Percentiles rank a stretch among this genome's conserved stretches.
phyloP scores from a whole-genome alignment of 495 filamentous ascomycete genomes.

The Xeromyces bisporus region DNA sequence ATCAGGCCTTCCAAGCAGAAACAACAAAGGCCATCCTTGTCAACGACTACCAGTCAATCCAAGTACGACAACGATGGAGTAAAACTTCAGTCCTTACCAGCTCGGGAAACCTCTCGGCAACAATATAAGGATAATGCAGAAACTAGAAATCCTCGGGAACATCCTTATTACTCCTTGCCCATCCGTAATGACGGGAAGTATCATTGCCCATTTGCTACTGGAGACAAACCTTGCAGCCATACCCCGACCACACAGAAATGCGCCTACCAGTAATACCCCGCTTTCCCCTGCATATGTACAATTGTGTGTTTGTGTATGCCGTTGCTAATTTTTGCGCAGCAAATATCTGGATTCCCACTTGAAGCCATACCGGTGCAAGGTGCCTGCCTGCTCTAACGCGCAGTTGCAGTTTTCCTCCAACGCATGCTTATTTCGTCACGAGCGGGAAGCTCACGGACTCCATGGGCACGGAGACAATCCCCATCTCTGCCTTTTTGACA shows the following conservation, averaged over 20 bases:
- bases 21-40: conserved; percentile 20
- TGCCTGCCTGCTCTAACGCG: conserved; percentile 54
- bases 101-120: conserved; percentile 22
- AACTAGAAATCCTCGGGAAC: conserved; percentile 51
- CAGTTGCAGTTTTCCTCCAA: conserved; percentile 70
- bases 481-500: conserved; percentile 66
- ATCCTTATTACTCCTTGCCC: conserved; percentile 60
- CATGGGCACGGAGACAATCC: conserved; percentile 87
- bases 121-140: conserved; percentile 32
- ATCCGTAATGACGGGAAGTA: conserved; percentile 62
- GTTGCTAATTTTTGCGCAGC: conserved; percentile 27
- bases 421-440: conserved; percentile 84
- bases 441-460: conserved; percentile 86
- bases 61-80: conserved; percentile 23
- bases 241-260: conserved; percentile 84
- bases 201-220: conserved; percentile 68
- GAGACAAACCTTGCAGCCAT: conserved; percentile 60
- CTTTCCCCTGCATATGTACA: background rate
- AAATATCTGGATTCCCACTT: conserved; percentile 91
- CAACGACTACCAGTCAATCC: conserved; percentile 15
- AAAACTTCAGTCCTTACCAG: conserved; percentile 21
- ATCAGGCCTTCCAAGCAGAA: conserved; percentile 23
- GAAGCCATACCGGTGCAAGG: conserved; percentile 86
- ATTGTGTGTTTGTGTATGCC: background rate
- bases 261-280: conserved; percentile 73